phyloP scores from a whole-genome alignment of 345 rosid species.

The Aethionema arabicum region DNA sequence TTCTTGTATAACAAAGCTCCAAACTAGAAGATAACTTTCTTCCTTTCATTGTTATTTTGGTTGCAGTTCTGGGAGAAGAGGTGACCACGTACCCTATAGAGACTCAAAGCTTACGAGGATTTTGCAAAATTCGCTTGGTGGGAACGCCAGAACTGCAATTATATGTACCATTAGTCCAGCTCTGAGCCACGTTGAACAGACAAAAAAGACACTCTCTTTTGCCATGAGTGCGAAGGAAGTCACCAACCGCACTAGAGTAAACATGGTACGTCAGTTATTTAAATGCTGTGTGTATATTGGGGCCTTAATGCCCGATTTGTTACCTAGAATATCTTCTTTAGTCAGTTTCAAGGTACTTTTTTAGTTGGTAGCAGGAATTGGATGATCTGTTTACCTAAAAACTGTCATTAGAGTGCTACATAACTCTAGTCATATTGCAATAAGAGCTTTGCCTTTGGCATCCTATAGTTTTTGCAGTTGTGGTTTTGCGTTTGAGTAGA shows the following conservation, averaged over 20 bases:
- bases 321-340: background rate
- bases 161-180: constrained; percentile 97
- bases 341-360: no score
- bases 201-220: constrained; percentile 80
- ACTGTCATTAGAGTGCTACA: no score
- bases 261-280: constrained; percentile 62
- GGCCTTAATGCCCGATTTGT: background rate
- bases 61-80: constrained; percentile 72
- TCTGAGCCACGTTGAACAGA: constrained; percentile 87
- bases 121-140: constrained; percentile 95
- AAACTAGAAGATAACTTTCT: background rate
- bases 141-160: constrained; percentile 94
- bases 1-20: background rate
- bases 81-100: constrained; percentile 80
- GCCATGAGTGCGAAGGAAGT: constrained; percentile 97
- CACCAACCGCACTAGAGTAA: constrained; percentile 81
- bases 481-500: background rate
- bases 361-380: no score
- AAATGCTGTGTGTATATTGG: constrained; percentile 6
- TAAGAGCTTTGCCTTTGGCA: constrained; percentile 1
- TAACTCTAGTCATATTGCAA: background rate
- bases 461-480: background rate
- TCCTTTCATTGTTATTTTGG: constrained; percentile 31
- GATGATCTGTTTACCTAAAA: background rate
- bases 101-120: constrained; percentile 96